Evolutionary conservation across 208 protist species (phyloP).

Genomic region (Crithidia fasciculata): DNA sequence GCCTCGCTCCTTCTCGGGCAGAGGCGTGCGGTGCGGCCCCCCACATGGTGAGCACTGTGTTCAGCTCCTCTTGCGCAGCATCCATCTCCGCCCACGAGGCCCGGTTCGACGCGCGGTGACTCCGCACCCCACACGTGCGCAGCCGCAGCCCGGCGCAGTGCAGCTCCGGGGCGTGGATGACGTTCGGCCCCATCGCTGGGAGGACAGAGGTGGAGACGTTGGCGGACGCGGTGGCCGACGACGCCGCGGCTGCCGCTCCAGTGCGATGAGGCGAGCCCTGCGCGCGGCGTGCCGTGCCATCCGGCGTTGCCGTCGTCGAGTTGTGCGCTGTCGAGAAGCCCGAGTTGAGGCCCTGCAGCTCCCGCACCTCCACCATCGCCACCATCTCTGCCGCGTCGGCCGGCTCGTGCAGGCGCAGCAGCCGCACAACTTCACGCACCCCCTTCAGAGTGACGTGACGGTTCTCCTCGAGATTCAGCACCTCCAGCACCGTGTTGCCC

Average conservation of each 20-base stretch:
- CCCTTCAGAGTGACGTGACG: conserved; percentile 57
- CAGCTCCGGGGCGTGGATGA: conserved; percentile 61
- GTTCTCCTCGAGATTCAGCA: conserved; percentile 85
- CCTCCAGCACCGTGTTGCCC: conserved; percentile 86
- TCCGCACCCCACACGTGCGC: conserved; percentile 50
- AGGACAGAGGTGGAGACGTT: conserved; percentile 10
- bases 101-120: conserved; percentile 31
- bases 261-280: conserved; percentile 10
- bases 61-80: conserved; percentile 51
- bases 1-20: neutral
- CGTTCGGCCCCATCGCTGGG: conserved; percentile 5
- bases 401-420: conserved; percentile 73
- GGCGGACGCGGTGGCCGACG: neutral
- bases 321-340: neutral
- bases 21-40: neutral
- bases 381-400: conserved; percentile 60
- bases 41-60: conserved; percentile 42
- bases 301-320: conserved; percentile 2
- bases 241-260: neutral
- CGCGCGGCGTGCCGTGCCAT: conserved; percentile 4
- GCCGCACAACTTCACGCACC: conserved; percentile 63
- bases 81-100: conserved; percentile 43
- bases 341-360: conserved; percentile 9
- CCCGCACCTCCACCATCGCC: conserved; percentile 38
- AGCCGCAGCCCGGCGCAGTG: conserved; percentile 74